A percentile compares a stretch with the other conserved stretches of the same genome.
Conservation (phyloP, 257 asterid species). For the Salvia rosmarinus region DNA sequence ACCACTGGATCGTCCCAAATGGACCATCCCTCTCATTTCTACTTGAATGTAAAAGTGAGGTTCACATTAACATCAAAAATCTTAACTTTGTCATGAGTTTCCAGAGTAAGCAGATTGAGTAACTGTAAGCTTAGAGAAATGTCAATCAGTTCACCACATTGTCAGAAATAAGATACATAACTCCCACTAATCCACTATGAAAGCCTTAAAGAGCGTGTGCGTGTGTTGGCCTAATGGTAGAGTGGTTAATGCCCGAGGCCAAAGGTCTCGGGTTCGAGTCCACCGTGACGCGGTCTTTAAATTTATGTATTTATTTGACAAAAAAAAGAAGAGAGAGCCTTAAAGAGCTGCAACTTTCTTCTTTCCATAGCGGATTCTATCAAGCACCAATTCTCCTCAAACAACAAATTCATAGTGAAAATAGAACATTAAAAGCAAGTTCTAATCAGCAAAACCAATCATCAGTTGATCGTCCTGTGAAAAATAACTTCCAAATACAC, state of each 20-base stretch:
- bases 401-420: conserved; percentile 6
- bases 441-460: conserved; percentile 14
- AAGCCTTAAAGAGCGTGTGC: background rate
- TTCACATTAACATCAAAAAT: conserved; percentile 7
- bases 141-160: conserved; percentile 5
- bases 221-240: too few species aligned
- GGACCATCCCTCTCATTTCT: too few species aligned
- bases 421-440: background rate
- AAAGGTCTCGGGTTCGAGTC: too few species aligned
- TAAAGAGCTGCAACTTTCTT: background rate
- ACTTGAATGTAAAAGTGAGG: background rate
- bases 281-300: too few species aligned
- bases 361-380: background rate
- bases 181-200: background rate
- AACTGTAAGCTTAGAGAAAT: background rate
- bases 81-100: background rate
- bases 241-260: too few species aligned
- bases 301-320: too few species aligned
- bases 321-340: too few species aligned
- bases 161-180: background rate
- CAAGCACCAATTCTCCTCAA: conserved; percentile 18
- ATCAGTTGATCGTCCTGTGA: conserved; percentile 5
- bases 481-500: background rate
- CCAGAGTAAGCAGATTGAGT: background rate
- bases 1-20: too few species aligned